Base-by-base conservation (phyloP, 108 stramenopile species). In the Nannochloropsis granulata region DNA sequence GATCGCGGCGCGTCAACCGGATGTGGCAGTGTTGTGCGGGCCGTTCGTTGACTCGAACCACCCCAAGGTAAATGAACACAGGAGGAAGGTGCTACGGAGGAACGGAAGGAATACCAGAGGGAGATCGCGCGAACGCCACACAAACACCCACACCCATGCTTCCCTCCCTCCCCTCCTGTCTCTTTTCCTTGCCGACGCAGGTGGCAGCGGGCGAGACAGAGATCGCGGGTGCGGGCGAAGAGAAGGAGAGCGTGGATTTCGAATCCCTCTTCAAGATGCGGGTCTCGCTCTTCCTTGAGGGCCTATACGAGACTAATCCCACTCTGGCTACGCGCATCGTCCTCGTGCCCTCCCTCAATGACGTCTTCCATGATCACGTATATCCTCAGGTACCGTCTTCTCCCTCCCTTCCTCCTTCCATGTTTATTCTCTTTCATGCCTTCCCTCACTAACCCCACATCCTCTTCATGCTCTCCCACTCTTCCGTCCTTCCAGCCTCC, bases 31-130 rank as follows among this genome's bases (percentile, higher is more conserved):
- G 23, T 89, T 99, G 80, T 91, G 90, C 43, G 98, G 98, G 10
- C 98, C 98, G 23, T 99, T 99, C 90, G 95, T 99, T 13, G 96
- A 96, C 88, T 85, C 90, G 19, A 79, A 92, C 81, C 96, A 97
- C 78, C 91, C 94, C 26, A 71, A 89, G 43, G 87, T 89, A 23
- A 23, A 88, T 24, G 46, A 90, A 45, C 8, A 43, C 90, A 12
- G 81, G 12, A 24, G 13, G 23, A 24, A 13, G 79, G 24, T 23
- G 24, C 23, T 12, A 13, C n/a, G 16, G 16, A n/a, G 21, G 79
- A 80, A 24, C 1, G 79, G 79, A 7, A 24, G 79, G 79, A 80
- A 2, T 10, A 13, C 79, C 13, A 25, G 79, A 24, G 11, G 79
- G 79, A 24, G 24, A 24, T 19, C 13, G 25, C 79, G 79, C 3